Evolutionary conservation across 2,329 filamentous ascomycete genomes (phyloP).

Genomic region (Rachicladosporium sp.): DNA sequence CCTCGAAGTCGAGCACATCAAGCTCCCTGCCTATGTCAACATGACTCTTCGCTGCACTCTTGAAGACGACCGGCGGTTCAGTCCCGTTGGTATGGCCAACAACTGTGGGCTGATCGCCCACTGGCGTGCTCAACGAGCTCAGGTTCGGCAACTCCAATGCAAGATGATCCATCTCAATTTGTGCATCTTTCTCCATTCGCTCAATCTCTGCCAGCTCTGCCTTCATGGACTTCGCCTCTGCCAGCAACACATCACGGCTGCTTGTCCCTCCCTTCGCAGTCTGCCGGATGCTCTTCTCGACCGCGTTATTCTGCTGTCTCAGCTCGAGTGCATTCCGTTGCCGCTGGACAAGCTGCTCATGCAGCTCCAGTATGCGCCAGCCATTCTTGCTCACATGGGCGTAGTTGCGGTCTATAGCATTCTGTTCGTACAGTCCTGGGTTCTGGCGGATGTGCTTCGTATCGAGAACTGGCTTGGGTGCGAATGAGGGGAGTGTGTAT

Average conservation of each 20-base stretch:
- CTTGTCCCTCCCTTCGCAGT: constrained; percentile 18
- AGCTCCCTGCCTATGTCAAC: constrained; percentile 76
- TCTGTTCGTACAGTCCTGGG: constrained; percentile 65
- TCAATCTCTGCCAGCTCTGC: constrained; percentile 48
- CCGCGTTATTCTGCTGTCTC: constrained; percentile 53
- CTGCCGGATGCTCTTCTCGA: constrained; percentile 40
- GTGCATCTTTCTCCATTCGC: constrained; percentile 46
- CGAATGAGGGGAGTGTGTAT: constrained; percentile 51
- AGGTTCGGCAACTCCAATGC: constrained; percentile 77
- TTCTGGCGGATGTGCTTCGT: constrained; percentile 84
- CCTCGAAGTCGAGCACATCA: constrained; percentile 81
- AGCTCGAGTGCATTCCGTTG: constrained; percentile 49
- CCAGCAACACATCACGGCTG: constrained; percentile 35
- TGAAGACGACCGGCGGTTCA: not conserved
- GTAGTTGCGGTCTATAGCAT: constrained; percentile 81
- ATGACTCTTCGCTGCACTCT: constrained; percentile 15
- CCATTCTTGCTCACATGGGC: constrained; percentile 39
- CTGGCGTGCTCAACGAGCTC: constrained; percentile 63
- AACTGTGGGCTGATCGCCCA: constrained; percentile 51
- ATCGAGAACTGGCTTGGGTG: constrained; percentile 69
- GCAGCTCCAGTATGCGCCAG: constrained; percentile 40
- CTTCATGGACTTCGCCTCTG: constrained; percentile 55
- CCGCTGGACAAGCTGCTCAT: constrained; percentile 34
- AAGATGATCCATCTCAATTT: constrained; percentile 56
- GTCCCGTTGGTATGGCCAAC: constrained; percentile 70